Evolutionary conservation across 208 protist species (phyloP).

Genomic region (Lotmaria passim): DNA sequence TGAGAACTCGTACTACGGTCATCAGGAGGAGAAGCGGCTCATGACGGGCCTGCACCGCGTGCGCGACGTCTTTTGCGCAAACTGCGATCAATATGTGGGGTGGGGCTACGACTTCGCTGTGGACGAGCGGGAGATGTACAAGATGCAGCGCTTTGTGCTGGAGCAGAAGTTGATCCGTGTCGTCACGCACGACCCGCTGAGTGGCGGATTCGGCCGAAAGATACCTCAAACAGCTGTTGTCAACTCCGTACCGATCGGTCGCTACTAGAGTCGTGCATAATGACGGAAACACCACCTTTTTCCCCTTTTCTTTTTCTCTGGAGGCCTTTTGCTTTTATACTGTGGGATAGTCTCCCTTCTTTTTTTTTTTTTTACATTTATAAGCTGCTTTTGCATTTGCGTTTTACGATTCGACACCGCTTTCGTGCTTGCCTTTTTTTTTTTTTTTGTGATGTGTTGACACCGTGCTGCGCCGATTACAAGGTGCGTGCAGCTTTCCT

Average conservation of each 20-base stretch:
- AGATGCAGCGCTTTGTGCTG: constrained; percentile 80
- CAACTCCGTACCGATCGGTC: constrained; percentile 20
- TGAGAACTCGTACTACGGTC: constrained; percentile 76
- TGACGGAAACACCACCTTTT: background rate
- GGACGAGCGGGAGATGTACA: constrained; percentile 80
- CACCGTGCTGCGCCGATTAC: too few species aligned
- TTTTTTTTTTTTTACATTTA: constrained; percentile 9
- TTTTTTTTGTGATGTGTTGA: too few species aligned
- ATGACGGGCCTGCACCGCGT: constrained; percentile 83
- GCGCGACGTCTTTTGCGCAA: constrained; percentile 76
- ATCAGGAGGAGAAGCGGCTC: constrained; percentile 77
- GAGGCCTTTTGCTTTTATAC: background rate
- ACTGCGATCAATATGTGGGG: constrained; percentile 77
- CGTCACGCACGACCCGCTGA: constrained; percentile 24
- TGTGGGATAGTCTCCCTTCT: background rate
- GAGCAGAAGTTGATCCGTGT: constrained; percentile 62
- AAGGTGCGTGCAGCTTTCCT: too few species aligned
- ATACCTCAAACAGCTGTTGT: constrained; percentile 16
- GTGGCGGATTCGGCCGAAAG: constrained; percentile 22
- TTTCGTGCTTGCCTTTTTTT: background rate
- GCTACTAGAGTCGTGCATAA: background rate
- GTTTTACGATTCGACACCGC: too few species aligned
- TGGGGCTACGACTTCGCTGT: constrained; percentile 87
- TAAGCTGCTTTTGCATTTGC: too few species aligned
- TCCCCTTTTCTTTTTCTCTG: constrained; percentile 6